Evolutionary conservation across 2,329 filamentous ascomycete species (phyloP).

Genomic region (Alternaria dauci): DNA sequence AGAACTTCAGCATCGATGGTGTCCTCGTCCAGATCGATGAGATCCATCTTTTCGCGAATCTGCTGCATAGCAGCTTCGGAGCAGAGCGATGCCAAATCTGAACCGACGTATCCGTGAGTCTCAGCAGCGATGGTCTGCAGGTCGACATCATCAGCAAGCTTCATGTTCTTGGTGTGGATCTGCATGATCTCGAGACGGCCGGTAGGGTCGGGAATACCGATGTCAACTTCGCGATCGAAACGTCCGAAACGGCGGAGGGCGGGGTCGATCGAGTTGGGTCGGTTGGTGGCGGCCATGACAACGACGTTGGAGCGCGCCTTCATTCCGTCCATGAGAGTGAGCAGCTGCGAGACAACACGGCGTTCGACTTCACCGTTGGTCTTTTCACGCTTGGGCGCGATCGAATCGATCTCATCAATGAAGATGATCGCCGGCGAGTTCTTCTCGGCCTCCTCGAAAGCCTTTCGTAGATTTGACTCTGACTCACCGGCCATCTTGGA

Average conservation of each 20-base stretch:
- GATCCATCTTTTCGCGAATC: conserved; percentile 99
- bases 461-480: conserved; percentile 96
- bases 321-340: conserved; percentile 99
- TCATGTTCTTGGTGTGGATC: conserved; percentile 99
- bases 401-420: conserved; percentile 99
- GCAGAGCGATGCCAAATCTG: conserved; percentile 96
- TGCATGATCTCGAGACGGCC: conserved; percentile 98
- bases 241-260: conserved; percentile 97
- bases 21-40: conserved; percentile 98
- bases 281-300: conserved; percentile 98
- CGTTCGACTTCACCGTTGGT: conserved; percentile 99
- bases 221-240: conserved; percentile 98
- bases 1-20: conserved; percentile 98
- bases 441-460: conserved; percentile 99
- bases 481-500: conserved; percentile 99
- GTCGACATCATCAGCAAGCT: conserved; percentile 95
- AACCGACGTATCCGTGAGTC: conserved; percentile 99
- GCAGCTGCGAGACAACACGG: conserved; percentile 95
- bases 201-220: conserved; percentile 96
- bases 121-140: conserved; percentile 95
- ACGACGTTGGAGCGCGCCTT: conserved; percentile 98
- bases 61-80: conserved; percentile 99
- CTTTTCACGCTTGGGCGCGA: conserved; percentile 99
- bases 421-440: conserved; percentile 99
- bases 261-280: conserved; percentile 97